These are phyloP conservation scores for Marsdenia floribunda DNA, from an alignment of 257 asterid genomes.

Conservation along the genomic window DNA sequence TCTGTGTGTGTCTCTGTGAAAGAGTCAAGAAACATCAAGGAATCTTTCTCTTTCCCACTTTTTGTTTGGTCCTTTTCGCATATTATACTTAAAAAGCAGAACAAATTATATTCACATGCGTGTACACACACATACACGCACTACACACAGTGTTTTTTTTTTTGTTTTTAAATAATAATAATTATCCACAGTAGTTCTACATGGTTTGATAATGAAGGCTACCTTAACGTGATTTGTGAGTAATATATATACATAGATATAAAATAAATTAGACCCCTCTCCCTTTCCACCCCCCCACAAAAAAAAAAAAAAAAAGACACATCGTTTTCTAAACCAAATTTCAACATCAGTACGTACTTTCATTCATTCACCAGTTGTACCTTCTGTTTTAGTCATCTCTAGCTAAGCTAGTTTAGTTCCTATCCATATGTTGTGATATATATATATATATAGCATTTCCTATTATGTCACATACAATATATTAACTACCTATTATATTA, in stretches of 20 bases:
- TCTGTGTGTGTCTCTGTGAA: too few relatives aligned
- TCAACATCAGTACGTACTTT: neutral
- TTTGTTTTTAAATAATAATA: too few relatives aligned
- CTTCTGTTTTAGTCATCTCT: neutral
- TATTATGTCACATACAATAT: too few relatives aligned
- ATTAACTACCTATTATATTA: too few relatives aligned
- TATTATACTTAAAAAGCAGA: slow-evolving; percentile 1
- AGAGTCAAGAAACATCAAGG: neutral
- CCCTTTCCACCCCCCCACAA: too few relatives aligned
- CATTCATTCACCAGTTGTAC: neutral
- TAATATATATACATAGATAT: too few relatives aligned
- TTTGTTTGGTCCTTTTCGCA: neutral
- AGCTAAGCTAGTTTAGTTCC: too few relatives aligned
- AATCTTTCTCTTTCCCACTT: neutral
- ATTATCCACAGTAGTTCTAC: neutral
- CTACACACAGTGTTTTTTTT: neutral
- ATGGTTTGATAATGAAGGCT: too few relatives aligned
- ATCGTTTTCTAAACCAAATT: slow-evolving; percentile 3
- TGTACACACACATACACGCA: neutral
- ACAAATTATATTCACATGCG: neutral
- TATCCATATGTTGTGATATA: neutral
- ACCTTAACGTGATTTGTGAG: too few relatives aligned
- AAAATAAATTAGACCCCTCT: too few relatives aligned
- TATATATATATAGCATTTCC: neutral
- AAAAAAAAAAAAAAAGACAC: neutral